Evolutionary conservation across 768 basidiomycete species (phyloP).

Genomic region (Suillus americanus): DNA sequence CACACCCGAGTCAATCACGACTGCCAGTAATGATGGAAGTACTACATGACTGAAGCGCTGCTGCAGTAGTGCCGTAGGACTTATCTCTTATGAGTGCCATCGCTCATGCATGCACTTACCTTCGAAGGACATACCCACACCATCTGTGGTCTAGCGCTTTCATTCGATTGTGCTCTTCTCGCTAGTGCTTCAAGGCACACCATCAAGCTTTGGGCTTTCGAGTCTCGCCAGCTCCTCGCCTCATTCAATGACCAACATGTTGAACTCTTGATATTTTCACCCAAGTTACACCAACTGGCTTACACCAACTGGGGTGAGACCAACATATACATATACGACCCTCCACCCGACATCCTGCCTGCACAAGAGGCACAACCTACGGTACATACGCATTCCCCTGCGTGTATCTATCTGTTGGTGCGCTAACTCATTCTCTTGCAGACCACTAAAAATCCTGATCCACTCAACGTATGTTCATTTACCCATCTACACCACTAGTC

Average conservation of each 20-base stretch:
- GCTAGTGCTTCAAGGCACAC: background rate
- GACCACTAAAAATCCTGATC: background rate
- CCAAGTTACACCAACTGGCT: background rate
- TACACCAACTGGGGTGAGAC: background rate
- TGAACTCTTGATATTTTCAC: background rate
- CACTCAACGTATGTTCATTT: background rate
- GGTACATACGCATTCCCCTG: background rate
- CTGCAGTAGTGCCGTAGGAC: too few relatives aligned
- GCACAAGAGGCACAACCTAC: background rate
- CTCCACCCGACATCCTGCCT: background rate
- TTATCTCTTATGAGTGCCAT: background rate
- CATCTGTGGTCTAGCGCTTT: background rate
- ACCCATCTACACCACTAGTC: too few relatives aligned
- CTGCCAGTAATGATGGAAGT: background rate
- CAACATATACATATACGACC: background rate
- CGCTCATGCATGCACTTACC: too few relatives aligned
- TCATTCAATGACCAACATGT: background rate
- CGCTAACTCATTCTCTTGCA: background rate
- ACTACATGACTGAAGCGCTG: background rate
- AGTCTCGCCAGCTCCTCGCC: background rate
- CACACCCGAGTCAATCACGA: too few relatives aligned
- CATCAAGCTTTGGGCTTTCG: background rate
- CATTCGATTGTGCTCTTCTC: background rate
- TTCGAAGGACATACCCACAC: background rate
- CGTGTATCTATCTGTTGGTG: background rate